Percentiles rank a stretch among this genome's conserved stretches.
phyloP scores from a whole-genome alignment of 2,329 filamentous ascomycete species.

The Colletotrichum zoysiae region DNA sequence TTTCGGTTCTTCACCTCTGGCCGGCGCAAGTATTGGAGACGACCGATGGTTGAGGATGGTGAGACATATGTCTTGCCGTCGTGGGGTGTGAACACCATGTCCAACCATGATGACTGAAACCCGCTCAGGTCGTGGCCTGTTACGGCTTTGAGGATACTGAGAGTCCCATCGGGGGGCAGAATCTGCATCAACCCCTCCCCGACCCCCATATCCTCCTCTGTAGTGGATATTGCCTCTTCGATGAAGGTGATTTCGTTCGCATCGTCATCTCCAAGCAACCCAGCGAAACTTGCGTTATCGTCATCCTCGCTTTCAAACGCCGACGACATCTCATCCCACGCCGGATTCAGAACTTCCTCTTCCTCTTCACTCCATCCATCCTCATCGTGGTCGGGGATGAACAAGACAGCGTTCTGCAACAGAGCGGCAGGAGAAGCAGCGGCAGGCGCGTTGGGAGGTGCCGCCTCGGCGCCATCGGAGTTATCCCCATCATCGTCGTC shows the following conservation, averaged over 20 bases:
- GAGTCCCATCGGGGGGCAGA: slow-evolving; percentile 19
- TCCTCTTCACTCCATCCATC: slow-evolving; percentile 39
- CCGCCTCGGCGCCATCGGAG: not conserved
- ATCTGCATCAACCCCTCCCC: slow-evolving; percentile 8
- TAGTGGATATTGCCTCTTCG: slow-evolving; percentile 13
- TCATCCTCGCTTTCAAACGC: slow-evolving; percentile 42
- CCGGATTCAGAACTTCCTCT: slow-evolving; percentile 42
- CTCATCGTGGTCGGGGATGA: slow-evolving; percentile 37
- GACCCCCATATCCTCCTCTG: not conserved
- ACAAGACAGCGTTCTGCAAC: slow-evolving; percentile 2
- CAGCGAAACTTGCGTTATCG: slow-evolving; percentile 30
- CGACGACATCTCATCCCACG: slow-evolving; percentile 27
- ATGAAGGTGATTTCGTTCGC: slow-evolving; percentile 21
- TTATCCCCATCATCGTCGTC: slow-evolving; percentile 30
- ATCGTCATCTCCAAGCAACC: slow-evolving; percentile 8
- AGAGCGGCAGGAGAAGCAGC: not conserved
- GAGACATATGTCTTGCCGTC: slow-evolving; percentile 44
- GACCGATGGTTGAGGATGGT: slow-evolving; percentile 13
- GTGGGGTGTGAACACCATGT: slow-evolving; percentile 55
- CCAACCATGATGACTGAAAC: slow-evolving; percentile 39
- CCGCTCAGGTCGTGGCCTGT: slow-evolving; percentile 1
- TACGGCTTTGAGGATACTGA: slow-evolving; percentile 1
- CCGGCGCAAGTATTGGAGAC: slow-evolving; percentile 33
- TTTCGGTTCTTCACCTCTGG: slow-evolving; percentile 21
- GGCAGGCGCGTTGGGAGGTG: not conserved